phyloP scores from a whole-genome alignment of 164 flowering plant genomes.

The Dillenia turbinata region DNA sequence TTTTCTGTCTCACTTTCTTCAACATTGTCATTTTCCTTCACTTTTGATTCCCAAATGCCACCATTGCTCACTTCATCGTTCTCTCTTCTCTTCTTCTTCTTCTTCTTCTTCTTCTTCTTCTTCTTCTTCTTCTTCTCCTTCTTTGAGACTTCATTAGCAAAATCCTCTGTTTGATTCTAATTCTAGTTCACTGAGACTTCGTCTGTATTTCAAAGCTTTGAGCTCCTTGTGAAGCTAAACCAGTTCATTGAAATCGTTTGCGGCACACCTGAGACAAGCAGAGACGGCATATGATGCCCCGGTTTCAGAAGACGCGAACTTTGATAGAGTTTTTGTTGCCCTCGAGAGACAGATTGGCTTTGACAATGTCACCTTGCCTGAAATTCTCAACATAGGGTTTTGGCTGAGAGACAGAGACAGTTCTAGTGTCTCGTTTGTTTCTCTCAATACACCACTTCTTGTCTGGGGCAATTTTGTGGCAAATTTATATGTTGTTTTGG shows the following conservation, averaged over 20 bases:
- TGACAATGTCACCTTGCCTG: slow-evolving; percentile 16
- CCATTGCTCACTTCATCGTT: too few relatives aligned
- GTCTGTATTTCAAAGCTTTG: slow-evolving; percentile 2
- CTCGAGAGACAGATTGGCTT: slow-evolving; percentile 26
- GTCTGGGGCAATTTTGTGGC: too few relatives aligned
- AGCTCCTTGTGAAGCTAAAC: slow-evolving; percentile 20
- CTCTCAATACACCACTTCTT: too few relatives aligned
- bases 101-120: too few relatives aligned
- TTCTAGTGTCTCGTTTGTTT: too few relatives aligned
- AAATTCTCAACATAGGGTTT: not conserved
- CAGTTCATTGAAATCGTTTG: slow-evolving; percentile 26
- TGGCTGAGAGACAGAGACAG: too few relatives aligned
- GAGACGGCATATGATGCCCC: slow-evolving; percentile 22
- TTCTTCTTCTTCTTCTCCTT: not conserved
- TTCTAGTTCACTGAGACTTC: not conserved
- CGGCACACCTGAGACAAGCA: slow-evolving; percentile 20
- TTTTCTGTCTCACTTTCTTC: not conserved
- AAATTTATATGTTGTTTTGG: too few relatives aligned
- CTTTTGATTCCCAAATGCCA: not conserved
- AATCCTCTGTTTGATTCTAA: not conserved
- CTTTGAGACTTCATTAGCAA: not conserved
- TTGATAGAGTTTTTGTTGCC: slow-evolving; percentile 21
- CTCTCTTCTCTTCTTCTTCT: too few relatives aligned
- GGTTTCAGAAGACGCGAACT: slow-evolving; percentile 17
- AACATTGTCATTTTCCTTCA: not conserved